These are phyloP conservation scores for Candida yuanshanica DNA, from an alignment of 805 yeast species.

Conservation along the genomic window DNA sequence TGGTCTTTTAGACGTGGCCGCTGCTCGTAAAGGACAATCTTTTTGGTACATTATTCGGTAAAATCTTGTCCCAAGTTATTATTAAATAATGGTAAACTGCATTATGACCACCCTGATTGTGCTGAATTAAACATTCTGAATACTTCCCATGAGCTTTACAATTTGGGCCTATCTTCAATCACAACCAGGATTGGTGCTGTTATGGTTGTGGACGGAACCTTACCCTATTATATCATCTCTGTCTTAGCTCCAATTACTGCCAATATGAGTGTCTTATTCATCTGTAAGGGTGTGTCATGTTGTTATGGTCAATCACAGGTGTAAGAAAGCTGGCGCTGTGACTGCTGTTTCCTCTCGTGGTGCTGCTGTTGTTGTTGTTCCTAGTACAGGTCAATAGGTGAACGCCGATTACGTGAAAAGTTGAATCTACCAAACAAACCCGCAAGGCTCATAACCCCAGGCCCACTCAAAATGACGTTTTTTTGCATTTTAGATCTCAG, in stretches of 20 bases:
- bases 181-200: slow-evolving; percentile 89
- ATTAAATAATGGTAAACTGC: slow-evolving; percentile 82
- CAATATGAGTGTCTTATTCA: slow-evolving; percentile 77
- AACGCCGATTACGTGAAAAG: no score
- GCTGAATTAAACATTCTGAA: slow-evolving; percentile 80
- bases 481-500: no score
- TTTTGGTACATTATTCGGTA: slow-evolving; percentile 77
- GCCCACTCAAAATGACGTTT: no score
- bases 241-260: slow-evolving; percentile 87
- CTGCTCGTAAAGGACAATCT: slow-evolving; percentile 90
- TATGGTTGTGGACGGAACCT: no score
- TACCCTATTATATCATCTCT: slow-evolving; percentile 69
- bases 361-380: slow-evolving; percentile 85
- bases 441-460: no score
- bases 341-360: slow-evolving; percentile 96
- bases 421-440: no score
- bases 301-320: slow-evolving; percentile 97
- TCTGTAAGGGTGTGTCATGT: slow-evolving; percentile 81
- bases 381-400: no score
- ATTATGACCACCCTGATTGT: slow-evolving; percentile 88
- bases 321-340: slow-evolving; percentile 94
- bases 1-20: slow-evolving; percentile 82
- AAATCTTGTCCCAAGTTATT: slow-evolving; percentile 79
- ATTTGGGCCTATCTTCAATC: slow-evolving; percentile 79
- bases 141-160: slow-evolving; percentile 86